Base-by-base conservation (phyloP, 192 early-diverging fungal species). In the Coemansia asiatica region DNA sequence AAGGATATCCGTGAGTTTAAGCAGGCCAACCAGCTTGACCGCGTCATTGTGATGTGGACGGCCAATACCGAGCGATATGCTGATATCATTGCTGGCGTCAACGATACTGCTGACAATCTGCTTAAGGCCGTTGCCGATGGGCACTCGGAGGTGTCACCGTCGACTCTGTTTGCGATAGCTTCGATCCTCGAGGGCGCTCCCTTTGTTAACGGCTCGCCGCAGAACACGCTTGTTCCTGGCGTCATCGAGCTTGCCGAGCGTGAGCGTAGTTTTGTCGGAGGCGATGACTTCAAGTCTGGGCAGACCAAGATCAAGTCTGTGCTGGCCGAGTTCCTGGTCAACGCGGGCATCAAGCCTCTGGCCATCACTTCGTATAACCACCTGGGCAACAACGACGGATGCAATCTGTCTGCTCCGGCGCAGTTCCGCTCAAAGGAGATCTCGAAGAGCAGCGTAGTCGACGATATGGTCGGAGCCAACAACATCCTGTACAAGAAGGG, bases 381-480 rank as follows among this genome's bases (percentile, higher is more conserved):
- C 77, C 87, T 98, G 72, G 97, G 97, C 64, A 99, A 99, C 91
- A 99, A 99, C 81, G 97, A 99, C 83, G 97, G 97, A 40, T 91
- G 90, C 87, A 99, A 99, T 87, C 86, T 99, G 82, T 94, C 91
- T 31, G 94, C 95, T 28, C 95, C 93, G 16, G 86, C 92, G 83
- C 97, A 99, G 89, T 99, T 99, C 90, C 90, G 97, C 50, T 92
- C 90, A 76, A 99, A 99, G 92, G 97, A 99, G 79, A 99, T 99
- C 81, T 95, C 94, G 70, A 99, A 99, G 88, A 91, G 89, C 72
- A 95, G 88, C 76, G 97, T 99, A 46, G 97, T 99, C 58, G 97
- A 99, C 79, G 97, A 99, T 74, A 99, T 99, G 97, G 97, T 99
- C 7, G 90, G 89, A 49, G 88, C 95, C 72, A 99, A 99, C 85